A percentile compares a stretch with the other conserved stretches of the same genome.
Conservation (phyloP, 2,329 filamentous ascomycete genomes). For the Fusarium sp. region DNA sequence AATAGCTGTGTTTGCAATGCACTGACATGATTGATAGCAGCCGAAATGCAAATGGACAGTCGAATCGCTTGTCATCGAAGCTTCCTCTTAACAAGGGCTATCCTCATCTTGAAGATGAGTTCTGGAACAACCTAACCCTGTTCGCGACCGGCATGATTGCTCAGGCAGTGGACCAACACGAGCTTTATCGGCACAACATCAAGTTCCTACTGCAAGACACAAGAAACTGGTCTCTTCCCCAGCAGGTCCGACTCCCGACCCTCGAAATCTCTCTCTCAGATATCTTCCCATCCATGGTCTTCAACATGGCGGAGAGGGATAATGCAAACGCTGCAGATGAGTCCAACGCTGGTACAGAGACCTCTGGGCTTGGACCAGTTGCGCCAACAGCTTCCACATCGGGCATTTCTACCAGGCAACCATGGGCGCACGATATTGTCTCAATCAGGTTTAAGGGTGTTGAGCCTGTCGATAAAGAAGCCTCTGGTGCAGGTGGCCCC, state of each 20-base stretch:
- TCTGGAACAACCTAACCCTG: constrained; percentile 61
- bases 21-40: constrained; percentile 39
- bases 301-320: constrained; percentile 33
- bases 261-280: constrained; percentile 60
- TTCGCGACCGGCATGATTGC: constrained; percentile 61
- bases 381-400: constrained; percentile 28
- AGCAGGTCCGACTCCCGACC: constrained; percentile 56
- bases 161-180: constrained; percentile 58
- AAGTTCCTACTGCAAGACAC: constrained; percentile 48
- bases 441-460: constrained; percentile 64
- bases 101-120: constrained; percentile 55
- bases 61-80: constrained; percentile 46
- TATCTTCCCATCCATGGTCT: constrained; percentile 50
- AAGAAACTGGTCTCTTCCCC: constrained; percentile 50
- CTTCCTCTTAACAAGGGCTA: constrained; percentile 55
- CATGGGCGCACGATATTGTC: constrained; percentile 68
- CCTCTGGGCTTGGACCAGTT: constrained; percentile 37
- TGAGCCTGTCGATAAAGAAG: constrained; percentile 35
- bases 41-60: constrained; percentile 37
- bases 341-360: constrained; percentile 3
- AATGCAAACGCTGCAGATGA: constrained; percentile 1
- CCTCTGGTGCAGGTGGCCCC: constrained; percentile 10
- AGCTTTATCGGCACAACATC: constrained; percentile 55
- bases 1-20: neutral
- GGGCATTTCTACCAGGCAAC: constrained; percentile 41